Evolutionary conservation across 768 basidiomycete species (phyloP), one percentile per base, ranked within the genome.

Genomic region (Boletellus ananas): DNA sequence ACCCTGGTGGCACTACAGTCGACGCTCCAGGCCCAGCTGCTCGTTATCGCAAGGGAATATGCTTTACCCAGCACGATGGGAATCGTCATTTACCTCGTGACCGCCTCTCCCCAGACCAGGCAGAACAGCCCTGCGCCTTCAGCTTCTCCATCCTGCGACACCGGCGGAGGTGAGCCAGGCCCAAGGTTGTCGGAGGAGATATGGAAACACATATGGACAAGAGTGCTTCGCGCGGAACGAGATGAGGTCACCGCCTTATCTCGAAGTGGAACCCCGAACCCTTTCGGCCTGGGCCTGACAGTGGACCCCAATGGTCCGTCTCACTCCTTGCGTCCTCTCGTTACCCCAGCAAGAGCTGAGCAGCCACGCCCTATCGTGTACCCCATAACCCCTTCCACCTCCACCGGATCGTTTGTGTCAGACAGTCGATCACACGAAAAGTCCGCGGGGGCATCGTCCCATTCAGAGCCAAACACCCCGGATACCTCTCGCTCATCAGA

Each of bases 41-140:
- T 76, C 18, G 88, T 91, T 7, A 96, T 98, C 45, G 93, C 94
- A 13, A 85, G 85, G 68, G 94, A 97, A 69, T 98, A 94, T 61
- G 89, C 90, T 3, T 74, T 98, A 16, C 94, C 94, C 1, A 91
- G 86, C 57, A 90, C 89, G 0, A 69, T 79, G 13, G 94, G 94
- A 6, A 70, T 97, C 41, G 74, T 90, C 37, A 75, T 97, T 2
- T 97, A 94, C 67, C 80, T 97, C 40, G 79, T 90, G 38, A 73
- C 73, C 34, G 59, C 72, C 17, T 55, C 70, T 41, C 41, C 61
- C 6, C 67, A 59, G 46, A 55, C 45, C 37, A 49, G 46, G 14
- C 55, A 49, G 27, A 51, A 46, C 36, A 50, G 50, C 31, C 51
- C 62, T 1, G 33, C 54, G 33, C 58, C 63, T 46, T 55, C 47